Base-by-base conservation (phyloP, 768 basidiomycete species). In the Podaxis rugospora region DNA sequence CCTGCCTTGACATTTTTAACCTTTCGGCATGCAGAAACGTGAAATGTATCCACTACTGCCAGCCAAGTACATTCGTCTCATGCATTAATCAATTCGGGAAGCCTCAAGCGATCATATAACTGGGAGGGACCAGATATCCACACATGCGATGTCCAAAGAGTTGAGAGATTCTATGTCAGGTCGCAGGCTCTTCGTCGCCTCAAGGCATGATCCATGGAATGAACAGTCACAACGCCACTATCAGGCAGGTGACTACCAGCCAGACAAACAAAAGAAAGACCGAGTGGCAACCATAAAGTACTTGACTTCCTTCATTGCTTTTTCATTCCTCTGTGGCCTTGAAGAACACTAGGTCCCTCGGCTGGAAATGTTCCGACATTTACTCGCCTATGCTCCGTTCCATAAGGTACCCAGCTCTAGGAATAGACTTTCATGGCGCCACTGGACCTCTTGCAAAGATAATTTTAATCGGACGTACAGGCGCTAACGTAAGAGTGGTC, bases 401-500 rank as follows among this genome's bases (percentile, higher is more conserved):
- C 50, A 51, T 27, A 32, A 51, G 50, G 50, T 27, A 51, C 50
- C 27, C 52, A 23, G n/a, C 10, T 11, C 52, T 36, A 54, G 35
- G 52, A 54, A 54, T 54, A 54, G 52, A 54, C 35, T 3, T 32
- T 9, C 32, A 32, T 32, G 2, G 32, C 32, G 32, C 32, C 9
- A 32, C 32, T 7, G 32, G 7, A 6, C 32, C 16, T 16, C 28
- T 4, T 5, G 50, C 10, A 27, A 11, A 3, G 9, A 39, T 36
- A 23, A 36, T 21, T 44, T 44, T 44, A 16, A 51, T 51, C 16
- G 50, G 27, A 51, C 23, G 23, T 32, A 54, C 52, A 54, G 37
- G 52, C 52, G 52, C 37, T 54, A 37, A 54, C 52, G 52, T 54
- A 54, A 54, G 6, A 37, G 11, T 10, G 35, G 55, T 57, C 55